Conservation (phyloP, 768 basidiomycete genomes). For the Termitomyces bulborhizus region DNA sequence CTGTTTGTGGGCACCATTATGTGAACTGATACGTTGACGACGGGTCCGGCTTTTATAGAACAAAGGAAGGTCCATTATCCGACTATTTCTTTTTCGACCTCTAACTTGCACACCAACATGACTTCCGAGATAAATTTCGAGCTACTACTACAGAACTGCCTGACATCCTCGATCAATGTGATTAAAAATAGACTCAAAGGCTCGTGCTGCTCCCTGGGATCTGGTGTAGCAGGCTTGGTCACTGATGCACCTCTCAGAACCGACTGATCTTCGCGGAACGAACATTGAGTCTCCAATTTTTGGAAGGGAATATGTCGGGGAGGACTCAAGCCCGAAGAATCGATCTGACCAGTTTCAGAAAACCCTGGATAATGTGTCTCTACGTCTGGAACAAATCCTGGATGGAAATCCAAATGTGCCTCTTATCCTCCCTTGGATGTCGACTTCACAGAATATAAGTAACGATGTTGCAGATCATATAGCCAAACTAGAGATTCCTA, state of each 20-base stretch:
- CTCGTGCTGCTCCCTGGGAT: neutral
- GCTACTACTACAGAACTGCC: neutral
- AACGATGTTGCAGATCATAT: neutral
- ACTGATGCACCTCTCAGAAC: neutral
- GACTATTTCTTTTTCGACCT: neutral
- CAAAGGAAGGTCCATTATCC: neutral
- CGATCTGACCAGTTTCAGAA: neutral
- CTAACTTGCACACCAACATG: neutral
- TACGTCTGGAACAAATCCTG: neutral
- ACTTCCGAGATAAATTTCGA: neutral
- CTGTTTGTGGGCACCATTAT: neutral
- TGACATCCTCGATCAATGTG: neutral
- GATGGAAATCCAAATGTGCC: neutral
- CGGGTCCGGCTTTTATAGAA: neutral
- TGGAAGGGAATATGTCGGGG: neutral
- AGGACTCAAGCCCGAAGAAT: neutral
- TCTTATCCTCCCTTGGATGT: neutral
- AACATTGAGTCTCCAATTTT: neutral
- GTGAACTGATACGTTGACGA: neutral
- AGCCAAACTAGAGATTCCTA: conserved; percentile 10
- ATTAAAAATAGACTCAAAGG: neutral
- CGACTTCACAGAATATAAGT: neutral
- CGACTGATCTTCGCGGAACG: neutral
- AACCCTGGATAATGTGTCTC: neutral
- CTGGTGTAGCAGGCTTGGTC: neutral